phyloP scores from a whole-genome alignment of 1,284 basidiomycete species.

The Xanthoconium separans region DNA sequence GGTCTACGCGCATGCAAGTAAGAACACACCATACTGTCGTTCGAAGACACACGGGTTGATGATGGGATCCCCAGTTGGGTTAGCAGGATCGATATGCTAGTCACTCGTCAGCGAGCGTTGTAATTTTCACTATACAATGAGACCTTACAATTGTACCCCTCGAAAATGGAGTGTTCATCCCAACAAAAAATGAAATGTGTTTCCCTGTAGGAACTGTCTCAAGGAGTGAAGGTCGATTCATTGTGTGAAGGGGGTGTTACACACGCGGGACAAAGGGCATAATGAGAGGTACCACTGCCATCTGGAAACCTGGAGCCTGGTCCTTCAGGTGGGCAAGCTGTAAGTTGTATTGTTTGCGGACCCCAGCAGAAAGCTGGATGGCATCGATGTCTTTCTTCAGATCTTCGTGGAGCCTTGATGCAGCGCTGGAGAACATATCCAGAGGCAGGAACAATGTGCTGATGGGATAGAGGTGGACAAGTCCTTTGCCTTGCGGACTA shows the following conservation, averaged over 20 bases:
- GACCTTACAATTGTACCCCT: constrained; percentile 2
- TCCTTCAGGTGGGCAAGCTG: constrained; percentile 1
- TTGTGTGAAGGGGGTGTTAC: not conserved
- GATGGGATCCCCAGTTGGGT: constrained; percentile 2
- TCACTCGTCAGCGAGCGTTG: not conserved
- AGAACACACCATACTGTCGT: constrained; percentile 1
- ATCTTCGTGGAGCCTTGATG: not conserved
- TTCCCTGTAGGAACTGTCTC: not conserved
- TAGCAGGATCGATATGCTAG: not conserved
- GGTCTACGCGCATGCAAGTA: not conserved
- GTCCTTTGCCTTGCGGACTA: constrained; percentile 5
- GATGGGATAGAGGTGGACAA: not conserved
- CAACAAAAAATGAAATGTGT: not conserved
- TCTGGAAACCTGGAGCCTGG: not conserved
- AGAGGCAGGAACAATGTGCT: not conserved
- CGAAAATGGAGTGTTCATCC: constrained; percentile 2
- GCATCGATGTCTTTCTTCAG: not conserved
- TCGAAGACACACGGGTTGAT: constrained; percentile 5
- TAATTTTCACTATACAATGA: not conserved
- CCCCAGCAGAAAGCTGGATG: not conserved
- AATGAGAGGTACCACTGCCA: not conserved
- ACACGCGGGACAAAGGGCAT: not conserved
- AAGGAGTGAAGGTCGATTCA: not conserved
- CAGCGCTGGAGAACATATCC: not conserved
- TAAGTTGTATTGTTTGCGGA: constrained; percentile 4